Evolutionary conservation across 1,284 basidiomycete species (phyloP), one percentile per base, ranked within the genome.

Genomic region (Ceratobasidium papillatum): DNA sequence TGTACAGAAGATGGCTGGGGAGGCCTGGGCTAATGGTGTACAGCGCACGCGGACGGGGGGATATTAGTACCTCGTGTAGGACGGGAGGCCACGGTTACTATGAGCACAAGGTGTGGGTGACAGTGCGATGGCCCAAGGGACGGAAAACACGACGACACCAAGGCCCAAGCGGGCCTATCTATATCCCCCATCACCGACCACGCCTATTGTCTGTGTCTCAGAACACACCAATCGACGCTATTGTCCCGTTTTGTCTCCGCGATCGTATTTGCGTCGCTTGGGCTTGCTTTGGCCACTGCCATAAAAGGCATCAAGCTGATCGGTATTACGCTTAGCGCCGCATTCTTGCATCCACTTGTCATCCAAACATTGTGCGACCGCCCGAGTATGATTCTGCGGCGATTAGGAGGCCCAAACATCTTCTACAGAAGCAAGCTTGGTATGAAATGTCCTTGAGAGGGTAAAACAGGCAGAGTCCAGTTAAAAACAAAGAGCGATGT

Each of bases 11-110:
- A n/a, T 49, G 17, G 43, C 22, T 45, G 43, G 45, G 27, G 43
- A 38, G 11, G 43, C n/a, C 45, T 19, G 45, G 34, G 63, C 34
- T 30, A 43, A 47, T 36, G 43, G 45, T 19, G 61, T 45, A 27
- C 61, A 59, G 61, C 36, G 34, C 36, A 12, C 38, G 54, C 9
- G 54, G 56, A 22, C 51, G 58, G 56, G 43, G 43, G 56, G 49
- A 41, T 71, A 71, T 71, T 71, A 71, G 68, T 51, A 52, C 17
- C n/a, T 43, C 49, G 41, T 32, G 52, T 19, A 41, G 56, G 22
- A 32, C 43, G 36, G 32, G 43, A 36, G 52, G 68, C 25, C 49
- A 54, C 59, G 45, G 68, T 34, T 27, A 36, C 47, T 45, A 32
- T 8, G 30, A 36, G 36, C 9, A 25, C 19, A 11, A 14, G 27